Conservation (phyloP, 192 early-diverging fungal genomes). For the Coemansia sp. region DNA sequence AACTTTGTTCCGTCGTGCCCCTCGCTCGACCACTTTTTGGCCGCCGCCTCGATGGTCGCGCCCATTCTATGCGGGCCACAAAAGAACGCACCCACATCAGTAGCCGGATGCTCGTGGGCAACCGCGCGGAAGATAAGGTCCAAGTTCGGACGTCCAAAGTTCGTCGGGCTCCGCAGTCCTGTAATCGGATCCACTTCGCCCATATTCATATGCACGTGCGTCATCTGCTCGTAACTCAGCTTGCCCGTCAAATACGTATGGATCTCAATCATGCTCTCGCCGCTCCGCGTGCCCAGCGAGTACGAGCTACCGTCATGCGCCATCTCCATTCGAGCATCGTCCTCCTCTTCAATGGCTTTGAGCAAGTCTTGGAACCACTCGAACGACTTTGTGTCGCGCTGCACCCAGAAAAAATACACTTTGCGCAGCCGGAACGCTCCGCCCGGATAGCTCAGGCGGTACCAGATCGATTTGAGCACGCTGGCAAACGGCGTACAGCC, state of each 20-base stretch:
- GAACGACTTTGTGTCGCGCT: constrained; percentile 79
- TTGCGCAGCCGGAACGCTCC: constrained; percentile 63
- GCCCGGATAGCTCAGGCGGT: constrained; percentile 60
- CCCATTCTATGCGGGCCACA: constrained; percentile 78
- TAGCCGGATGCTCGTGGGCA: constrained; percentile 62
- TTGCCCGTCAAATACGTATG: constrained; percentile 74
- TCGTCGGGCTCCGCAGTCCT: constrained; percentile 69
- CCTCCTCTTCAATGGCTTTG: constrained; percentile 77
- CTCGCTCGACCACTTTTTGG: constrained; percentile 64
- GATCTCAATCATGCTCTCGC: constrained; percentile 69
- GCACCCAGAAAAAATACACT: constrained; percentile 87
- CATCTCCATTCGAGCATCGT: constrained; percentile 48
- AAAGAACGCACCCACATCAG: constrained; percentile 85
- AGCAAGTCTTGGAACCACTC: constrained; percentile 89
- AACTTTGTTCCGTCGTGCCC: constrained; percentile 66
- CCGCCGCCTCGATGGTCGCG: constrained; percentile 60
- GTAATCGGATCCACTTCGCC: constrained; percentile 69
- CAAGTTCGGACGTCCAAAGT: constrained; percentile 80
- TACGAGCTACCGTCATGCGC: constrained; percentile 14
- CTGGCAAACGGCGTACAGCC: constrained; percentile 84
- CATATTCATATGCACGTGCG: constrained; percentile 56
- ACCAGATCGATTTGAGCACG: constrained; percentile 80
- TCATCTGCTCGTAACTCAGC: constrained; percentile 58
- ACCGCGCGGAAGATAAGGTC: constrained; percentile 71
- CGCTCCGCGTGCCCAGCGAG: constrained; percentile 20